phyloP scores from a whole-genome alignment of 108 stramenopile species.

The Chaetoceros muelleri region DNA sequence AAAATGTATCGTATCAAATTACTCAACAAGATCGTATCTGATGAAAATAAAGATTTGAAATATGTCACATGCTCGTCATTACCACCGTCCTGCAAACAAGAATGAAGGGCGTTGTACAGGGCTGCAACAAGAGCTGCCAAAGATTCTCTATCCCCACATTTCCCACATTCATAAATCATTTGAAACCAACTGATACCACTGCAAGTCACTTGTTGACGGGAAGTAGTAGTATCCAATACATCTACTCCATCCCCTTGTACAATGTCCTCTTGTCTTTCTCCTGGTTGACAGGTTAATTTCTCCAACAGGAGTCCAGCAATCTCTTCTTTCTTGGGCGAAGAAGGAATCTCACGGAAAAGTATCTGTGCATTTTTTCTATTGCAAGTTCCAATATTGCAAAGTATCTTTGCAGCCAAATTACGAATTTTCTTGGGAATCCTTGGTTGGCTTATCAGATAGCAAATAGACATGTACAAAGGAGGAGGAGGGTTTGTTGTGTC shows the following conservation, averaged over 20 bases:
- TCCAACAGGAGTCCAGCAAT: constrained; percentile 18
- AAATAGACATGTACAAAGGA: too few relatives aligned
- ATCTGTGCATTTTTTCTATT: constrained; percentile 30
- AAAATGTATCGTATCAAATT: constrained; percentile 46
- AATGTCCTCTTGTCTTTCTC: too few relatives aligned
- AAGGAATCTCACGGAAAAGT: constrained; percentile 23
- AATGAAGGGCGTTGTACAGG: constrained; percentile 40
- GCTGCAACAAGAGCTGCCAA: constrained; percentile 58
- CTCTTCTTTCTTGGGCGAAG: constrained; percentile 33
- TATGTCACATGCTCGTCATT: background rate
- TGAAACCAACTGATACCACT: constrained; percentile 19
- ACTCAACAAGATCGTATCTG: constrained; percentile 33
- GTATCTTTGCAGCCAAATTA: constrained; percentile 43
- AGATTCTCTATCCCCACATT: constrained; percentile 34
- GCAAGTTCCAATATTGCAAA: constrained; percentile 64
- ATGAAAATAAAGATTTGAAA: constrained; percentile 4
- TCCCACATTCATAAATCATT: constrained; percentile 22
- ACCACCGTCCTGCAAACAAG: constrained; percentile 4
- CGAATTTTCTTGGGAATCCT: too few relatives aligned
- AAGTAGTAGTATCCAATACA: background rate
- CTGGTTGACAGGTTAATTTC: too few relatives aligned
- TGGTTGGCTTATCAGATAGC: too few relatives aligned
- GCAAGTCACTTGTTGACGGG: background rate
- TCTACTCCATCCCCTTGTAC: too few relatives aligned
- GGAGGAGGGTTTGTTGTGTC: too few relatives aligned